Evolutionary conservation across 140 eudicot genomes (phyloP).

Genomic region (Erigeron philadelphicus): DNA sequence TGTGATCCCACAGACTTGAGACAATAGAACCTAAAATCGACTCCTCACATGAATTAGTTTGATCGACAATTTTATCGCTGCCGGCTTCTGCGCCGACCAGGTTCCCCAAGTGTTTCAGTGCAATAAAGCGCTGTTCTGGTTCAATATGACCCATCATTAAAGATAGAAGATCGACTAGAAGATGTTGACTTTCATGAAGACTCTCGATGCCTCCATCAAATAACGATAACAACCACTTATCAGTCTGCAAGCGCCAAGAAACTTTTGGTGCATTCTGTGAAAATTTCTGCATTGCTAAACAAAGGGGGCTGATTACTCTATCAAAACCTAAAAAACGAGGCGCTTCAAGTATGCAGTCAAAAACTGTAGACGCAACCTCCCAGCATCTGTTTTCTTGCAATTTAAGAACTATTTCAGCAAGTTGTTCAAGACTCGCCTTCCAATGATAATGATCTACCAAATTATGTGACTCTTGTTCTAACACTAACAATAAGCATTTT

Average conservation of each 20-base stretch:
- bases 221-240: conserved; percentile 62
- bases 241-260: conserved; percentile 72
- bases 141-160: conserved; percentile 71
- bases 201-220: conserved; percentile 41
- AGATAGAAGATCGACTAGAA: conserved; percentile 50
- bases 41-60: conserved; percentile 33
- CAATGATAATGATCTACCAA: conserved; percentile 37
- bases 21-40: conserved; percentile 45
- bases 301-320: conserved; percentile 41
- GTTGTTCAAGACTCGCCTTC: conserved; percentile 59
- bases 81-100: conserved; percentile 54
- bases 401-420: conserved; percentile 42
- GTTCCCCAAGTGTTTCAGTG: conserved; percentile 67
- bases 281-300: conserved; percentile 55
- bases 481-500: conserved; percentile 50
- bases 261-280: conserved; percentile 70
- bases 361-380: conserved; percentile 73
- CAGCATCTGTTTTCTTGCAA: conserved; percentile 67
- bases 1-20: conserved; percentile 68
- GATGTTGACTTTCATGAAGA: conserved; percentile 43
- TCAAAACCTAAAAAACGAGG: conserved; percentile 48
- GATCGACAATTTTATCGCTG: conserved; percentile 34
- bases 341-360: conserved; percentile 59
- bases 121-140: conserved; percentile 88
- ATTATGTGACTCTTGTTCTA: conserved; percentile 32